phyloP scores from a whole-genome alignment of 768 basidiomycete species.

The Cytidiella melzeri region DNA sequence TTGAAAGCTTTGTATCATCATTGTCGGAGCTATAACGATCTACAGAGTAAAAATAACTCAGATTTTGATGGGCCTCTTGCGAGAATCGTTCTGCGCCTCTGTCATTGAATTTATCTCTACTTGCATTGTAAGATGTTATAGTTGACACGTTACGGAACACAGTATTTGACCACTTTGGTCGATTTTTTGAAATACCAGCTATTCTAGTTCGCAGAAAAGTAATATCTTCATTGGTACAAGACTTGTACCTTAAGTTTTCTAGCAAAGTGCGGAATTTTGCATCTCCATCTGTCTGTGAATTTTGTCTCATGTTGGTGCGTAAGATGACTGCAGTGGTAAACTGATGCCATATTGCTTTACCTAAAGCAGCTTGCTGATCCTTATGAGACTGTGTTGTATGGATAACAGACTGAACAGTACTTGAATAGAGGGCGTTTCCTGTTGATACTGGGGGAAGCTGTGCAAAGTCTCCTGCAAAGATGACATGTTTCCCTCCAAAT shows the following conservation, averaged over 20 bases:
- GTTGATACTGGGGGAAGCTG: slow-evolving; percentile 30
- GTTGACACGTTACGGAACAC: slow-evolving; percentile 29
- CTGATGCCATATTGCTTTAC: slow-evolving; percentile 31
- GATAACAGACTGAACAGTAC: slow-evolving; percentile 3
- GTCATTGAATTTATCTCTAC: slow-evolving; percentile 33
- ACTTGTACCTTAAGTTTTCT: slow-evolving; percentile 33
- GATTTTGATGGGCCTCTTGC: slow-evolving; percentile 16
- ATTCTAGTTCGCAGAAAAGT: slow-evolving; percentile 25
- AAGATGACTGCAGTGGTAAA: slow-evolving; percentile 31
- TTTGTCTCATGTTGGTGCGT: slow-evolving; percentile 32
- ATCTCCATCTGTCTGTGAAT: slow-evolving; percentile 18
- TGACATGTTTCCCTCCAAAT: slow-evolving; percentile 34
- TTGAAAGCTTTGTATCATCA: too few relatives aligned
- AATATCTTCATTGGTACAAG: slow-evolving; percentile 34
- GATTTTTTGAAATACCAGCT: slow-evolving; percentile 8
- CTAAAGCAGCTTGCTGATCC: slow-evolving; percentile 19
- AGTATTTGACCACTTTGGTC: slow-evolving; percentile 9
- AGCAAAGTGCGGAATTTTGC: slow-evolving; percentile 23
- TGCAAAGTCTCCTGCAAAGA: slow-evolving; percentile 39
- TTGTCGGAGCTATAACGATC: too few relatives aligned
- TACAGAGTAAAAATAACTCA: slow-evolving; percentile 22
- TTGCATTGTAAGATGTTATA: slow-evolving; percentile 26
- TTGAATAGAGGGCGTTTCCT: slow-evolving; percentile 15
- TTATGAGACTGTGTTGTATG: neutral
- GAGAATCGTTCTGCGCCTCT: slow-evolving; percentile 28